phyloP scores from a whole-genome alignment of 345 rosid species.

The Reutealis trisperma region DNA sequence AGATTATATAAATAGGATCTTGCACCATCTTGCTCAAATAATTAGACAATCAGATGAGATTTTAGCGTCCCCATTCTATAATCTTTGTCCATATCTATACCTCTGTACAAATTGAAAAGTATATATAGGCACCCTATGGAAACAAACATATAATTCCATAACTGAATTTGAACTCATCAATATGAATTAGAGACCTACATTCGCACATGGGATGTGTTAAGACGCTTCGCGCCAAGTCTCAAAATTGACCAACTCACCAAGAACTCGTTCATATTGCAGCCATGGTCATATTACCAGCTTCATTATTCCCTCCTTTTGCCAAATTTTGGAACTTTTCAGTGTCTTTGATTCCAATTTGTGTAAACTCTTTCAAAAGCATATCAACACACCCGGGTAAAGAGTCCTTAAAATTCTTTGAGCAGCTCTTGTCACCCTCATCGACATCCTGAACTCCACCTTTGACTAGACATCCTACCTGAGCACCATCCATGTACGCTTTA shows the following conservation, averaged over 20 bases:
- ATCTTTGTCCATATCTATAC: constrained; percentile 8
- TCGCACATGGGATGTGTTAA: constrained; percentile 8
- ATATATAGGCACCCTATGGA: constrained; percentile 6
- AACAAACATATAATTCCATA: constrained; percentile 7
- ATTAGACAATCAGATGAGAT: background rate
- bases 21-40: background rate
- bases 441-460: constrained; percentile 59
- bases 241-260: constrained; percentile 18
- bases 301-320: constrained; percentile 12
- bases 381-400: constrained; percentile 39
- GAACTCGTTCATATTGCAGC: constrained; percentile 11
- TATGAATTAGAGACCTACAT: constrained; percentile 12
- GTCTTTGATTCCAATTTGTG: constrained; percentile 49
- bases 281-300: background rate
- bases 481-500: constrained; percentile 71
- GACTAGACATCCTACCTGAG: constrained; percentile 58
- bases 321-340: constrained; percentile 32
- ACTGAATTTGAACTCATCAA: constrained; percentile 16
- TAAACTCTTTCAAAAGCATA: constrained; percentile 50
- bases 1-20: background rate
- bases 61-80: background rate
- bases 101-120: constrained; percentile 23
- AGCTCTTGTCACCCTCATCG: constrained; percentile 43
- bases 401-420: constrained; percentile 46
- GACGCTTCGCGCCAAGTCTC: constrained; percentile 6